Base-by-base conservation (phyloP, 495 filamentous ascomycete species). In the Hypomontagnella monticulosa region DNA sequence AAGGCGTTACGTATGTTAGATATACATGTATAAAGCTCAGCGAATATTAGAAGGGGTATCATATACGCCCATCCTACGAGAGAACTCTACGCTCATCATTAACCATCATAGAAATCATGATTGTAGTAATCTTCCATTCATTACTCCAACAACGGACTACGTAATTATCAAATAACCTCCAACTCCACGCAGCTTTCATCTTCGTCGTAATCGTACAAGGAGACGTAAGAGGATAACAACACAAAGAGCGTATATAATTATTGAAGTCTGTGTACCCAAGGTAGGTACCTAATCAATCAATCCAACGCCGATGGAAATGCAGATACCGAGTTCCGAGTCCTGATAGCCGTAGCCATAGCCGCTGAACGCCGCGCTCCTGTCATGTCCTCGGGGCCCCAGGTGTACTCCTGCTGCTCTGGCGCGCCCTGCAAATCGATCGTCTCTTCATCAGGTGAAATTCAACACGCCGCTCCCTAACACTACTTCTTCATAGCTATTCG, bases 221-320 rank as follows among this genome's bases (percentile, higher is more conserved):
- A 41, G 30, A 57, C 30, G 1, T 3, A 11, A 9, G 23, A 19
- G 0, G 18, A 10, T 4, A 5, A 47, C 42, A 63, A 27, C 11
- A 23, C 4, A 9, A 43, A 18, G 40, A 23, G 20, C 2, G 32
- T 51, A 18, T 8, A 4, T 49, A 12, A 5, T 27, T 6, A 27
- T 27, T 27, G 23, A 27, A 27, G 23, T 27, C 23, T 6, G 23
- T n/a, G n/a, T n/a, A n/a, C n/a, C n/a, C n/a, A n/a, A n/a, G 23
- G 23, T 27, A 27, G 23, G 2, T 27, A 27, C 3, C 23, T 6
- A 27, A 3, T 38, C n/a, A 12, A 20, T 10, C 12, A 20, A 37
- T 53, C 49, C 16, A 38, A 38, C 49, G 63, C 63, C 60, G 43
- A 46, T 51, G 66, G 43, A 60, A 55, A 59, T 69, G 54, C 57